Evolutionary conservation across 139 green algal genomes (phyloP).

Genomic region (Chlorella sp.): DNA sequence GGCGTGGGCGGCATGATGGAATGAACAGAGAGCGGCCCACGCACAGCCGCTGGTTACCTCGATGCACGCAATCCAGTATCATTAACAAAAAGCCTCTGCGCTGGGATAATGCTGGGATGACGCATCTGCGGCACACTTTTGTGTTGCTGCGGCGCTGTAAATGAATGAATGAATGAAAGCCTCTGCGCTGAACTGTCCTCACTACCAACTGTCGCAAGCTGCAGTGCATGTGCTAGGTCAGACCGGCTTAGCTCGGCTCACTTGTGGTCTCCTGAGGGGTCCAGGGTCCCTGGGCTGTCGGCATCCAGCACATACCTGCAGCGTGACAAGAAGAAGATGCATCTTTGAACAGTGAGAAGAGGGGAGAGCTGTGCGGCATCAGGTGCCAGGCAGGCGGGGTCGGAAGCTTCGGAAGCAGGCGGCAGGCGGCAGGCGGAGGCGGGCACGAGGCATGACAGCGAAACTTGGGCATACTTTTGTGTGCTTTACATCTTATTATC

Average conservation of each 20-base stretch:
- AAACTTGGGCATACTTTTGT: not conserved
- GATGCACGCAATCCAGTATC: not conserved
- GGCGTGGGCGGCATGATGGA: not conserved
- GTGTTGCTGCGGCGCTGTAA: too few species aligned
- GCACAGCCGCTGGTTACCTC: not conserved
- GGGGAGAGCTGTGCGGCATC: not conserved
- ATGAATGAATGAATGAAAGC: too few species aligned
- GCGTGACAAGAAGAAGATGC: not conserved
- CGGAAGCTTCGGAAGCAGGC: not conserved
- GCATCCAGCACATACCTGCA: constrained; percentile 33
- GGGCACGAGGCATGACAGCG: not conserved
- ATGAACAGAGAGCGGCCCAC: not conserved
- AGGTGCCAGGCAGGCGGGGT: not conserved
- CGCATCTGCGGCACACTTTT: too few species aligned
- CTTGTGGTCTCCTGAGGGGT: constrained; percentile 27
- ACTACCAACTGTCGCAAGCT: not conserved
- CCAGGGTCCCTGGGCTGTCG: constrained; percentile 18
- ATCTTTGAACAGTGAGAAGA: too few species aligned
- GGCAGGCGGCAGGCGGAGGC: not conserved
- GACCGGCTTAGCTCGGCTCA: not conserved
- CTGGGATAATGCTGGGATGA: not conserved
- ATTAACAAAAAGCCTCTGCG: too few species aligned
- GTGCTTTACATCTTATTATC: not conserved
- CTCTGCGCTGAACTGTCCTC: not conserved
- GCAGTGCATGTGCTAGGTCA: not conserved